Conservation (phyloP, 192 early-diverging fungal genomes). For the Backusella tuberculispora region DNA sequence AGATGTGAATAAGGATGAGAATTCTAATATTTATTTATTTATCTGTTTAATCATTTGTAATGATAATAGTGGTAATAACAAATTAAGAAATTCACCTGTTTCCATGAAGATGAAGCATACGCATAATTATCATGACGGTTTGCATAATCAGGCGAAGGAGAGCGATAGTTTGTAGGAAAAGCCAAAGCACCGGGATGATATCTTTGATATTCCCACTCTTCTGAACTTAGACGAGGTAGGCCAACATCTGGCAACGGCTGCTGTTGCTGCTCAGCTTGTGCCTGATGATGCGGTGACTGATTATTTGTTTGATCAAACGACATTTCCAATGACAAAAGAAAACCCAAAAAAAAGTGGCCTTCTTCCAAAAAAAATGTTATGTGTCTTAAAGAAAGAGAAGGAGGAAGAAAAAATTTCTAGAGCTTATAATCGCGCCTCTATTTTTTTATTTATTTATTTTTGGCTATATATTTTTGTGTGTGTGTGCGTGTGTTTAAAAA, state of each 20-base stretch:
- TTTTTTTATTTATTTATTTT: constrained; percentile 12
- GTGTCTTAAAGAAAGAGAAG: not conserved
- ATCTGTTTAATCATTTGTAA: not conserved
- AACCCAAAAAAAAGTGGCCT: constrained; percentile 1
- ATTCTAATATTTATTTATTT: not conserved
- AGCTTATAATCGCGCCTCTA: constrained; percentile 11
- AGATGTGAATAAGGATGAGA: not conserved
- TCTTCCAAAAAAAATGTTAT: not conserved
- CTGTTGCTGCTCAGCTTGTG: not conserved
- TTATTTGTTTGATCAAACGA: constrained; percentile 25
- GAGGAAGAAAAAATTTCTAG: constrained; percentile 1
- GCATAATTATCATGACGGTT: constrained; percentile 6
- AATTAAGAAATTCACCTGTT: not conserved
- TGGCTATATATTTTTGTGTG: not conserved
- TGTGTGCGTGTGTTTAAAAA: constrained; percentile 10
- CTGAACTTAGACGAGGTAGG: not conserved
- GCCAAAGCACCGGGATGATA: constrained; percentile 4
- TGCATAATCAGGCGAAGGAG: not conserved
- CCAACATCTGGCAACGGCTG: not conserved
- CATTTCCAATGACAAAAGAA: constrained; percentile 13
- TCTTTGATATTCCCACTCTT: constrained; percentile 18
- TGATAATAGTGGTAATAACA: not conserved
- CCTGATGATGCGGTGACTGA: constrained; percentile 10
- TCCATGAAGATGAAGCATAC: constrained; percentile 20
- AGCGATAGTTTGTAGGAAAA: not conserved